Percentiles rank a stretch among this genome's conserved stretches.
phyloP scores from a whole-genome alignment of 805 yeast genomes.

The Nakazawaea populi region DNA sequence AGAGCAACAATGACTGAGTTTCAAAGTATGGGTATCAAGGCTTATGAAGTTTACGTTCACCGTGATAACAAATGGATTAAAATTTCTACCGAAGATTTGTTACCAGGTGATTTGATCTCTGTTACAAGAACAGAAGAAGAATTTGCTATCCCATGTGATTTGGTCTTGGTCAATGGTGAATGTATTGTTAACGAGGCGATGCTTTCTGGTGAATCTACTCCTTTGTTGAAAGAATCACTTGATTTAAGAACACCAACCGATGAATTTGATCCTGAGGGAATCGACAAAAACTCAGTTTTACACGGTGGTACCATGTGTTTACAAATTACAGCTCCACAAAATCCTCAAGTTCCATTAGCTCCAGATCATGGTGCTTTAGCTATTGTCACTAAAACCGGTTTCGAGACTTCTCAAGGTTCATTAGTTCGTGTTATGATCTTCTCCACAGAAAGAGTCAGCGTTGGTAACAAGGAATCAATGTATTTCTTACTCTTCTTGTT shows the following conservation, averaged over 20 bases:
- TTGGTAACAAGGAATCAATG: slow-evolving; percentile 91
- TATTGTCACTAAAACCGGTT: slow-evolving; percentile 88
- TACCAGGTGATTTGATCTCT: slow-evolving; percentile 91
- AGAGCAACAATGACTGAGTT: slow-evolving; percentile 92
- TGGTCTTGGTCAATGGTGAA: slow-evolving; percentile 79
- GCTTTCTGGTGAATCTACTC: slow-evolving; percentile 98
- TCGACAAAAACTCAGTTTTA: slow-evolving; percentile 82
- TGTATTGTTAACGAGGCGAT: slow-evolving; percentile 98
- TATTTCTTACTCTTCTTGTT: slow-evolving; percentile 86
- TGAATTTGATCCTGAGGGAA: slow-evolving; percentile 63
- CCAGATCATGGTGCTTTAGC: slow-evolving; percentile 95
- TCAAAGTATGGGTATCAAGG: slow-evolving; percentile 95
- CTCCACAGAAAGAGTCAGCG: slow-evolving; percentile 93
- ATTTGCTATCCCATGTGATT: slow-evolving; percentile 90
- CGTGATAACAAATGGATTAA: slow-evolving; percentile 69
- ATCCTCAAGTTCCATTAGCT: slow-evolving; percentile 48
- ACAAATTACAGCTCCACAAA: slow-evolving; percentile 75
- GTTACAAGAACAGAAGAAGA: slow-evolving; percentile 86
- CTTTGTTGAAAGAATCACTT: slow-evolving; percentile 87
- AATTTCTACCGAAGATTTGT: slow-evolving; percentile 63
- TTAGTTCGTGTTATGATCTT: slow-evolving; percentile 96
- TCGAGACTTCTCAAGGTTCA: slow-evolving; percentile 97
- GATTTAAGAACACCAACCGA: slow-evolving; percentile 75
- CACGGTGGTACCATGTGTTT: slow-evolving; percentile 97
- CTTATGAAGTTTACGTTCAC: slow-evolving; percentile 69